Evolutionary conservation across 1,139 yeast species (phyloP).

Genomic region (Scheffersomyces insectosa): DNA sequence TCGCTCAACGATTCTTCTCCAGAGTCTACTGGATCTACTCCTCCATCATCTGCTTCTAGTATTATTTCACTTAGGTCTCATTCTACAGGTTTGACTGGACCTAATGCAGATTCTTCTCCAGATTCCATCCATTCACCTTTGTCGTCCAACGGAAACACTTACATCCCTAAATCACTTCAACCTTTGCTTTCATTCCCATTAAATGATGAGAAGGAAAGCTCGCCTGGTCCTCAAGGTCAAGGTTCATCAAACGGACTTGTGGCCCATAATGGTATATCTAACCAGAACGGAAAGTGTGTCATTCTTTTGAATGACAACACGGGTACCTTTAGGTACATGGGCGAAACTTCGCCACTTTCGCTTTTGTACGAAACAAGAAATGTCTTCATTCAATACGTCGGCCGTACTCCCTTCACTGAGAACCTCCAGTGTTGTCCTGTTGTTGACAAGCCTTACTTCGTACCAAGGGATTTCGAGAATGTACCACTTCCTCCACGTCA

Average conservation of each 20-base stretch:
- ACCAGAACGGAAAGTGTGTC: constrained; percentile 16
- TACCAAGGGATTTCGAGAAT: neutral
- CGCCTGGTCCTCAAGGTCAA: neutral
- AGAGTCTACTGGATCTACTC: neutral
- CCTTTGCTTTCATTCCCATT: constrained; percentile 21
- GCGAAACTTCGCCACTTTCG: constrained; percentile 20
- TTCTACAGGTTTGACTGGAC: neutral
- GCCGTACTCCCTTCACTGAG: neutral
- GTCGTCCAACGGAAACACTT: constrained; percentile 3
- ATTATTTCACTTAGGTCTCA: neutral
- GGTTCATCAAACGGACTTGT: neutral
- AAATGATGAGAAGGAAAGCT: constrained; percentile 3
- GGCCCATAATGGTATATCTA: constrained; percentile 12
- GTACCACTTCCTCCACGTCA: neutral
- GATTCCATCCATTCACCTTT: neutral
- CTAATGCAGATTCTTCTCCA: neutral
- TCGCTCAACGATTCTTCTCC: neutral
- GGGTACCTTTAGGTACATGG: constrained; percentile 19
- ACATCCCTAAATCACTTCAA: constrained; percentile 21
- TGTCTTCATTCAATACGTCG: constrained; percentile 11
- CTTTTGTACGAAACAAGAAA: constrained; percentile 18
- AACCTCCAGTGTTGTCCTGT: neutral
- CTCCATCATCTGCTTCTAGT: neutral
- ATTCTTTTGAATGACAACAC: constrained; percentile 15
- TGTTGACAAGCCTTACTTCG: neutral